Evolutionary conservation across 1,284 basidiomycete species (phyloP).

Genomic region (Inonotus obliquus): DNA sequence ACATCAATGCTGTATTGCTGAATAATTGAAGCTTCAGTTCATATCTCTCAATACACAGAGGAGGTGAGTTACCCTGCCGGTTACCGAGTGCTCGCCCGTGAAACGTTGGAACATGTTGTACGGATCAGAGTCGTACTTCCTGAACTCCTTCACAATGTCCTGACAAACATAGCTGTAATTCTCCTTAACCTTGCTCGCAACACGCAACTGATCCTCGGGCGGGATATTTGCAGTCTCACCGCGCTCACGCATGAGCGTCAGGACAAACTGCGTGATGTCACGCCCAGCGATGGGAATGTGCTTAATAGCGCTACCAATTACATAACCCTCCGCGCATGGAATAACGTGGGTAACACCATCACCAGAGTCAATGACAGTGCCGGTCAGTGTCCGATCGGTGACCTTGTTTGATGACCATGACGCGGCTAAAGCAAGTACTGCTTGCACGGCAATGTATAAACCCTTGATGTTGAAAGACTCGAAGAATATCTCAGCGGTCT

Average conservation of each 20-base stretch:
- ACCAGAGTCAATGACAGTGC: conserved; percentile 98
- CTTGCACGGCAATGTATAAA: conserved; percentile 97
- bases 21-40: not conserved
- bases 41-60: not conserved
- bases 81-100: conserved; percentile 91
- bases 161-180: conserved; percentile 99
- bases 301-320: conserved; percentile 98
- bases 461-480: conserved; percentile 99
- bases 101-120: conserved; percentile 95
- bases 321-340: conserved; percentile 96
- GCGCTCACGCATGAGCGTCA: conserved; percentile 93
- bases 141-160: conserved; percentile 98
- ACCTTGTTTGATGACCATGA: conserved; percentile 96
- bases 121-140: conserved; percentile 96
- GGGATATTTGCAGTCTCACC: conserved; percentile 89
- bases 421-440: conserved; percentile 97
- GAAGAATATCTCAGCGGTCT: conserved; percentile 99
- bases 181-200: conserved; percentile 96
- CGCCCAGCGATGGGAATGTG: conserved; percentile 98
- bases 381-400: conserved; percentile 89
- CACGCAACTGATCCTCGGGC: conserved; percentile 92
- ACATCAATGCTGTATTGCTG: conserved; percentile 91
- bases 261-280: conserved; percentile 96
- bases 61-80: conserved; percentile 68
- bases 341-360: conserved; percentile 99